Evolutionary conservation across 108 stramenopile species (phyloP).

Genomic region (Tribonema minus): DNA sequence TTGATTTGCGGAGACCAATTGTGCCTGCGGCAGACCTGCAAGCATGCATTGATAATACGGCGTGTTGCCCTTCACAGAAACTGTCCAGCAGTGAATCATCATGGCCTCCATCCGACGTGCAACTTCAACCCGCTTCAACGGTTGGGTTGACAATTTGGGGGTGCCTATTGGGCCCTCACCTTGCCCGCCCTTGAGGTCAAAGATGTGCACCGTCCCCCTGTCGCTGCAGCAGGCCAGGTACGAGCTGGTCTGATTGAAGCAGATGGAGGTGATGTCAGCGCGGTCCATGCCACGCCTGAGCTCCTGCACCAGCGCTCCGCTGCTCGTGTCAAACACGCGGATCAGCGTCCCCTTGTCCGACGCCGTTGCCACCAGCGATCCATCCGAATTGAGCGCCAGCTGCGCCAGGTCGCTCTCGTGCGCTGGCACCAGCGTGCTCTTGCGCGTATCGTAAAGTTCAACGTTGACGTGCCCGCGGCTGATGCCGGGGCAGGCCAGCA

Average conservation of each 20-base stretch:
- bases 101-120: too few relatives aligned
- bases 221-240: slow-evolving; percentile 86
- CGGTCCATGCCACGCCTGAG: slow-evolving; percentile 89
- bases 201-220: slow-evolving; percentile 94
- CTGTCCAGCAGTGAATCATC: too few relatives aligned
- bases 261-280: slow-evolving; percentile 77
- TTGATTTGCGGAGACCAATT: too few relatives aligned
- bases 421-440: slow-evolving; percentile 82
- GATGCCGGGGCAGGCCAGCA: slow-evolving; percentile 86
- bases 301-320: slow-evolving; percentile 69
- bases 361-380: slow-evolving; percentile 81
- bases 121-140: too few relatives aligned
- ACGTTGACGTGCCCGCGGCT: slow-evolving; percentile 84
- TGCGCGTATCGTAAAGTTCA: slow-evolving; percentile 85
- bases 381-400: slow-evolving; percentile 74
- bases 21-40: too few relatives aligned
- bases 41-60: too few relatives aligned
- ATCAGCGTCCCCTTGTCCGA: slow-evolving; percentile 88
- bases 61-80: too few relatives aligned
- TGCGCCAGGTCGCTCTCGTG: slow-evolving; percentile 83
- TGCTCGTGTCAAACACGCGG: slow-evolving; percentile 65
- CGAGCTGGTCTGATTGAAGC: slow-evolving; percentile 74
- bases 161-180: too few relatives aligned
- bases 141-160: too few relatives aligned
- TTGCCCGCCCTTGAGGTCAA: not conserved